phyloP scores from a whole-genome alignment of 2,329 filamentous ascomycete genomes.

The Apiospora koreana region DNA sequence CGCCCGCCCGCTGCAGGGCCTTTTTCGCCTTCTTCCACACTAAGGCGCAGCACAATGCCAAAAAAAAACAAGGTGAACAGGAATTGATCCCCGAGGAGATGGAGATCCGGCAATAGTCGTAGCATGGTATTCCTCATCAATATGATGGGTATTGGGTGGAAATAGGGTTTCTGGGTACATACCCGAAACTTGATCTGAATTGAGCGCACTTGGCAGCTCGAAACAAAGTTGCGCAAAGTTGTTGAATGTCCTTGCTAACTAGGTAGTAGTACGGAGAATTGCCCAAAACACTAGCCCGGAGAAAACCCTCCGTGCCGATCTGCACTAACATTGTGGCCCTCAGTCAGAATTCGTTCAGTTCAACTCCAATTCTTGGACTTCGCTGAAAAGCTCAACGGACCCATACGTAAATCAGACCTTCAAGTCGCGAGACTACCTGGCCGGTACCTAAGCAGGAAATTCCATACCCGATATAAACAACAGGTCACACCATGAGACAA shows the following conservation, averaged over 20 bases:
- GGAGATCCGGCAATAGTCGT: neutral
- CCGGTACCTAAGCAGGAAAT: neutral
- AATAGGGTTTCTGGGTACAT: neutral
- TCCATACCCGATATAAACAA: neutral
- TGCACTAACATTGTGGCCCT: neutral
- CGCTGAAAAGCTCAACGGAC: neutral
- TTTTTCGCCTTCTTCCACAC: neutral
- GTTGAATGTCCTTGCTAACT: neutral
- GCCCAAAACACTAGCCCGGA: neutral
- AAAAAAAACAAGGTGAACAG: neutral
- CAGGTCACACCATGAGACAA: too few relatives aligned
- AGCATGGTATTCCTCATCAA: neutral
- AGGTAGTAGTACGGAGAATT: too few relatives aligned
- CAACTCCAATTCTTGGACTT: neutral
- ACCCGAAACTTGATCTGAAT: neutral
- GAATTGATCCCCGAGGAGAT: neutral
- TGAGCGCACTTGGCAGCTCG: neutral
- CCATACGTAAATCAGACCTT: neutral
- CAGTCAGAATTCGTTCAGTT: neutral
- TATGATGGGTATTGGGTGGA: neutral
- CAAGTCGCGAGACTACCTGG: neutral
- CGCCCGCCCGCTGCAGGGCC: neutral
- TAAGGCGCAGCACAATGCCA: neutral
- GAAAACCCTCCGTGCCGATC: neutral
- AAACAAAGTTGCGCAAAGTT: neutral